These are phyloP conservation scores for Sordariomycetes sp. DNA, from an alignment of 2,329 filamentous ascomycete genomes.

Conservation along the genomic window DNA sequence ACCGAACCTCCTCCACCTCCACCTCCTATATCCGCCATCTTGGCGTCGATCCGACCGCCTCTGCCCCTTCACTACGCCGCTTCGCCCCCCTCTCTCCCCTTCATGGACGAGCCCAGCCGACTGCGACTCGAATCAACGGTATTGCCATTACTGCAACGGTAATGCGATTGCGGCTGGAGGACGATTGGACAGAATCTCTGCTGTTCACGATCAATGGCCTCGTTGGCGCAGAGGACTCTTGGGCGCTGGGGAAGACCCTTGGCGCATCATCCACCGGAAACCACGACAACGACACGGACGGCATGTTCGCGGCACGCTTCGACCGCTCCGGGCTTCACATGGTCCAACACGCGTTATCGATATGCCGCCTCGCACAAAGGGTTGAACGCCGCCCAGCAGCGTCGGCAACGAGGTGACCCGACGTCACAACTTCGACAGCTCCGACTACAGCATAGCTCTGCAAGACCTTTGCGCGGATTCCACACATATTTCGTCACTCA, in stretches of 20 bases:
- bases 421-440: neutral
- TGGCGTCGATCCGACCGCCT: too few relatives aligned
- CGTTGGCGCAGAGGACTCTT: conserved; percentile 3
- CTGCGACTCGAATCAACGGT: too few relatives aligned
- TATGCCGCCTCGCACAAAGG: neutral
- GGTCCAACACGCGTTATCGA: neutral
- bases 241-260: neutral
- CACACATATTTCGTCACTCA: conserved; percentile 98
- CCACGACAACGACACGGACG: neutral
- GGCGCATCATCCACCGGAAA: neutral
- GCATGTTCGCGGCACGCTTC: neutral
- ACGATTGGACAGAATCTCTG: too few relatives aligned
- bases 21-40: too few relatives aligned
- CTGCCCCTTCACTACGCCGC: too few relatives aligned
- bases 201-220: conserved; percentile 5
- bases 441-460: neutral
- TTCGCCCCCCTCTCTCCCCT: too few relatives aligned
- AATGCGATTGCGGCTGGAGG: too few relatives aligned
- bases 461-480: conserved; percentile 45
- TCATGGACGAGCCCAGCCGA: too few relatives aligned
- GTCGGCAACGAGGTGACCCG: neutral
- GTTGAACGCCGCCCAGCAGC: neutral
- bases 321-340: conserved; percentile 1
- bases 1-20: too few relatives aligned
- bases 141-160: too few relatives aligned